Base-by-base conservation (phyloP, 1,284 basidiomycete species). In the Heterobasidion occidentale region DNA sequence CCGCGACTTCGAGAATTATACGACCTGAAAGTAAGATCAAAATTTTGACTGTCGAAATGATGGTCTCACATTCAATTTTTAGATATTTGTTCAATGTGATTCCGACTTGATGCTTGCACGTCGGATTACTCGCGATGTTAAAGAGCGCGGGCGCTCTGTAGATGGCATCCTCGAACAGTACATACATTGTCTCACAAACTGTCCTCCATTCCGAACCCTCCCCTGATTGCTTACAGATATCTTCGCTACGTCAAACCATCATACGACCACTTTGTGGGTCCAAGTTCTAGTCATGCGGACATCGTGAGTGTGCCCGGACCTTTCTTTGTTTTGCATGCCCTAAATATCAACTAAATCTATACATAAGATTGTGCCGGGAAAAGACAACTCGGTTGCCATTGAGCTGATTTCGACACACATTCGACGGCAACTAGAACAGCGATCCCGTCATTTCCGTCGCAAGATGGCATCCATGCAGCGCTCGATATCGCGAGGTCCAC, bases 101-200 rank as follows among this genome's bases (percentile, higher is more conserved):
- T 90, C 94, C 2, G 96, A 99, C 69, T 74, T 98, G 12, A 99
- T 99, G 96, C 86, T 99, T 47, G 94, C 96, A 2, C 81, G 96
- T 52, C 84, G 96, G 38, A 90, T 99, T 59, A 79, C 83, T 61
- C 78, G 96, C 56, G 96, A 99, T 65, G 83, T 92, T 7, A 82
- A 86, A 61, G 94, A 99, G 68, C 82, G 96, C 46, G 93, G 92
- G 0, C 76, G 96, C 58, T 86, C 81, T 59, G 88, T 98, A 0
- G 83, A 86, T 1, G 94, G 95, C 3, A 83, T 98, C 53, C 77
- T 99, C 14, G 88, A 95, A 64, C 96, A 98, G 86, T 92, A 11
- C 50, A 78, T 67, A 45, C 60, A 42, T 45, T 42, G 9, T 44
- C 51, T 47, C 48, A 35, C 42, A 19, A 45, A 27, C n/a, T 20